Conservation (phyloP, 2,329 filamentous ascomycete species). For the Colletotrichum australisinense region DNA sequence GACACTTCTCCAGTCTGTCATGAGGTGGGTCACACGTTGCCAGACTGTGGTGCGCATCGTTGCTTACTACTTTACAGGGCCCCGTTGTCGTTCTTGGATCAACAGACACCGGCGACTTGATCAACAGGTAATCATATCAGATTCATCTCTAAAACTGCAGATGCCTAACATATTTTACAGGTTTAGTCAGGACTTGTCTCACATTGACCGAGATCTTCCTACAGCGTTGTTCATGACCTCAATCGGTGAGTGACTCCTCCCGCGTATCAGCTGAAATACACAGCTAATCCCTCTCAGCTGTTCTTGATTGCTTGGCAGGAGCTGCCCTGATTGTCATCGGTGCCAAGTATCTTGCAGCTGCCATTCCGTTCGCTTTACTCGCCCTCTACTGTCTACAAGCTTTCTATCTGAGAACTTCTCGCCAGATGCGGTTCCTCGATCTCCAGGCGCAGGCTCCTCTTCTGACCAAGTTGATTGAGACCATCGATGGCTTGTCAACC, state of each 20-base stretch:
- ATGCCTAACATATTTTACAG: not conserved
- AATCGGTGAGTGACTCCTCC: not conserved
- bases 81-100: slow-evolving; percentile 35
- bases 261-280: fast-evolving
- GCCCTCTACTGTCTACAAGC: slow-evolving; percentile 42
- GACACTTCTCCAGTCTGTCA: slow-evolving; percentile 12
- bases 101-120: slow-evolving; percentile 38
- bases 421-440: slow-evolving; percentile 66
- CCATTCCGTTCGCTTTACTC: slow-evolving; percentile 52
- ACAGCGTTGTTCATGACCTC: slow-evolving; percentile 19
- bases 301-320: slow-evolving; percentile 6
- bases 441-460: slow-evolving; percentile 64
- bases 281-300: not conserved
- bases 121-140: slow-evolving; percentile 30
- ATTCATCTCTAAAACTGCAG: not conserved
- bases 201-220: slow-evolving; percentile 41
- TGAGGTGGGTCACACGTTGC: not conserved
- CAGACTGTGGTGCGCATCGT: not conserved
- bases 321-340: slow-evolving; percentile 54
- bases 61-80: not conserved
- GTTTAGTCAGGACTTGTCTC: slow-evolving; percentile 43
- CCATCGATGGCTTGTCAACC: slow-evolving; percentile 42
- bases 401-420: slow-evolving; percentile 60
- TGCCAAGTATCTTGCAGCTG: slow-evolving; percentile 57
- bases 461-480: slow-evolving; percentile 53